Evolutionary conservation across 331 rosid species (phyloP), one percentile per base, ranked within the genome.

Genomic region (Prunus yedoensis): DNA sequence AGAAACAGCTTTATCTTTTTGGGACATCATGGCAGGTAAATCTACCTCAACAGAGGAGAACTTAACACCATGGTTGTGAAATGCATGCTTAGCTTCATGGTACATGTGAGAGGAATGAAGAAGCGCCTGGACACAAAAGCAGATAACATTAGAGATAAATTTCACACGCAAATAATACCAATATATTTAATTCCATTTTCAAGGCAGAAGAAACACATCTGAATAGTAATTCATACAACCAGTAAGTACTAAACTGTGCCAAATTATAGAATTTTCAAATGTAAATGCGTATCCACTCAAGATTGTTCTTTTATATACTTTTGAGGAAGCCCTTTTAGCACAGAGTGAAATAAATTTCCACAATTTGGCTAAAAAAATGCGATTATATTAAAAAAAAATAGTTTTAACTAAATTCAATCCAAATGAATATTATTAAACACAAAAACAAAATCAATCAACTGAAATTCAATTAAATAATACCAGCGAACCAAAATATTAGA

Each of bases 91-190:
- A 52, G 99, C 99, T 87, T 95, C 99, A 75, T 95, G 89, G 80
- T 90, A 95, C 99, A 92, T 81, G 82, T 95, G 99, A 21, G 99
- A 89, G 75, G 99, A 95, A 81, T 95, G 99, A 75, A 95, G 88
- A 52, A 95, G 97, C 0, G 99, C 99, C 99, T 95, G 85, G 66
- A 78, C 64, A 52, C 28, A 64, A 41, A 63, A 70, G 10, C 27
- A 63, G 66, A 13, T 56, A 69, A 63, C 27, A 69, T 60, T 7
- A 32, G 16, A 70, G 25, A 73, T 8, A 62, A 20, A 51, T 5
- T 50, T 16, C 25, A 61, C 52, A 10, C 5, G 32, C 63, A 80
- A 62, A 28, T 41, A 51, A 70, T 30, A 47, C 47, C 30, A 27
- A 41, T 2, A 38, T 25, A n/a, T 38, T 38, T 38, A 38, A 38